Base-by-base conservation (phyloP, 2,329 filamentous ascomycete genomes). In the Coniochaeta ligniaria region DNA sequence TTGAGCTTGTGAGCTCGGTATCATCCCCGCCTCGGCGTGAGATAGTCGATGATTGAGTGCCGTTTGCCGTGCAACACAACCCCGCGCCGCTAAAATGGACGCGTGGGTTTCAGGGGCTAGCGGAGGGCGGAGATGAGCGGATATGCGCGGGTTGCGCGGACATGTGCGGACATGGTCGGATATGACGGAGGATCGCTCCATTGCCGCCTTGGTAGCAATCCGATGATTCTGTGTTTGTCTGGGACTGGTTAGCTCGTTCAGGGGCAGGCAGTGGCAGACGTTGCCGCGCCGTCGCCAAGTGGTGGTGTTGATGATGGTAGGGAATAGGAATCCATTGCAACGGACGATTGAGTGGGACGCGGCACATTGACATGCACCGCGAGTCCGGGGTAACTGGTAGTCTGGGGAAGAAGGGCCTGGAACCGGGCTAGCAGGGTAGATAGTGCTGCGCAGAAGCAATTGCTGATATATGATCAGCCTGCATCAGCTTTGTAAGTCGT, bases 401-500 rank as follows among this genome's bases (percentile, higher is more conserved):
- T 14, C 35, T 36, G 35, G 35, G 35, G 12, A 3, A 14, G 8
- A 3, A 36, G 12, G 12, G 3, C 7, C 3, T 31, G 24, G 24
- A 52, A 16, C 31, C 3, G 43, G 22, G 6, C 6, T 57, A 35
- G 54, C 3, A 4, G 17, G 38, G 6, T 3, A 22, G 31, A 17
- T 6, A 12, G 54, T 36, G 22, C 16, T 6, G 47, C n/a, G 24
- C 47, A 28, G 6, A 50, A 26, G 45, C 22, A 24, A 12, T 52
- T 52, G 28, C n/a, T 57, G 54, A 57, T 57, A 57, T 57, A 57
- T 57, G 54, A 57, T 36, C 31, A 57, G 35, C 7, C 31, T 57
- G 33, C 33, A 57, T 57, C 35, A 38, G 31, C 54, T 5, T 22
- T 57, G 54, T 38, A 36, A 35, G 35, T 24, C 8, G 17, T 22